Conservation (phyloP, 2,329 filamentous ascomycete species). For the Trichophyton simii region DNA sequence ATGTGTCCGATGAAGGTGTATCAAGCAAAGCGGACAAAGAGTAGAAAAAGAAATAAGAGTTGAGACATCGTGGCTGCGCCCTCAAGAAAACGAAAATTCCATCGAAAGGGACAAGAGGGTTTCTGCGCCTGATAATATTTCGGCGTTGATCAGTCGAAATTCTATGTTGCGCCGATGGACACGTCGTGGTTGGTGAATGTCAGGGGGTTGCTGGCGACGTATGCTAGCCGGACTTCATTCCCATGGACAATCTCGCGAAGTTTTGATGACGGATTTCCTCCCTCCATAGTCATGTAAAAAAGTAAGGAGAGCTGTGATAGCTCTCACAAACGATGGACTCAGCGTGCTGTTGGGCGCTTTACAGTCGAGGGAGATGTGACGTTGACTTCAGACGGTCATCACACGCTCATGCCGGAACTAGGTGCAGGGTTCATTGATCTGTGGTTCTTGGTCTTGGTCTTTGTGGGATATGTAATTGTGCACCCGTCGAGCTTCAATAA, state of each 20-base stretch:
- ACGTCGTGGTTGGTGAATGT: neutral
- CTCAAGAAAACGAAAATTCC: neutral
- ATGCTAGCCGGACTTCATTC: neutral
- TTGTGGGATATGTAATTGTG: constrained; percentile 5
- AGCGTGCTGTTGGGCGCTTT: constrained; percentile 3
- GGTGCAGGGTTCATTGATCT: neutral
- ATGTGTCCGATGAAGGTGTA: neutral
- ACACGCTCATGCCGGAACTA: constrained; percentile 2
- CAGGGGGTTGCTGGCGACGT: neutral
- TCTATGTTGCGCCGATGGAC: neutral
- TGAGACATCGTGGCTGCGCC: neutral
- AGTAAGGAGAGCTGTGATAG: neutral
- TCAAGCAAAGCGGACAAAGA: neutral
- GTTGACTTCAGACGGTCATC: neutral
- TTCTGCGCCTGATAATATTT: neutral
- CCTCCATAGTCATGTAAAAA: neutral
- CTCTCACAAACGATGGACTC: neutral
- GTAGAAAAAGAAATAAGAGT: neutral
- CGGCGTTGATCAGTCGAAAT: no score
- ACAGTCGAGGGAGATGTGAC: neutral
- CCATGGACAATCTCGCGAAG: neutral
- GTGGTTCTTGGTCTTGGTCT: neutral
- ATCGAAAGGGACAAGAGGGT: neutral
- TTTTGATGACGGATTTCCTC: neutral
- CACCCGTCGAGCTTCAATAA: constrained; percentile 12